Evolutionary conservation across 164 flowering plant genomes (phyloP).

Genomic region (Piper longum): DNA sequence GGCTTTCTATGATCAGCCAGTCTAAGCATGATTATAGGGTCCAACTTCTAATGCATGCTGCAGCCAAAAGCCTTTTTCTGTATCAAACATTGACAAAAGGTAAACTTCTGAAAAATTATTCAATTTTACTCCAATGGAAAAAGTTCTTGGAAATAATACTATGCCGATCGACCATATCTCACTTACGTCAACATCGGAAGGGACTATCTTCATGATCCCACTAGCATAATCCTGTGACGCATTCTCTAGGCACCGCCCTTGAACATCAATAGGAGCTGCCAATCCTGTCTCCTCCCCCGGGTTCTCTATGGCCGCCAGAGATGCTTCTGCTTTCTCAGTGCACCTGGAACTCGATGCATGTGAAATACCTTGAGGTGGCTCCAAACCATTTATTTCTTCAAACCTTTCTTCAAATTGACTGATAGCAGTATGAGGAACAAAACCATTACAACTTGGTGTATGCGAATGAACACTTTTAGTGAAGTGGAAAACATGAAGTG

Average conservation of each 20-base stretch:
- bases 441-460: background rate
- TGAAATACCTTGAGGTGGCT: slow-evolving; percentile 29
- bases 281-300: slow-evolving; percentile 31
- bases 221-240: slow-evolving; percentile 64
- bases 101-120: no score
- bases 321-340: slow-evolving; percentile 17
- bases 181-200: slow-evolving; percentile 82
- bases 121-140: no score
- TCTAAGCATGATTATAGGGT: background rate
- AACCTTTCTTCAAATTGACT: slow-evolving; percentile 90
- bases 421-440: background rate
- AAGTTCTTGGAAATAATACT: background rate
- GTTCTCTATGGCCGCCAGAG: slow-evolving; percentile 12
- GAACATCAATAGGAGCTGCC: slow-evolving; percentile 23
- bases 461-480: no score
- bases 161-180: background rate
- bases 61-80: background rate
- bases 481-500: background rate
- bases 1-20: no score
- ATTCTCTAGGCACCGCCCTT: slow-evolving; percentile 33
- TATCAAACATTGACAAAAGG: no score
- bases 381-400: slow-evolving; percentile 60
- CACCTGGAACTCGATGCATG: slow-evolving; percentile 31
- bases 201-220: slow-evolving; percentile 92
- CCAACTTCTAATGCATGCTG: background rate